Conservation (phyloP, 805 yeast species). For the Suhomyces tanzawaensis region DNA sequence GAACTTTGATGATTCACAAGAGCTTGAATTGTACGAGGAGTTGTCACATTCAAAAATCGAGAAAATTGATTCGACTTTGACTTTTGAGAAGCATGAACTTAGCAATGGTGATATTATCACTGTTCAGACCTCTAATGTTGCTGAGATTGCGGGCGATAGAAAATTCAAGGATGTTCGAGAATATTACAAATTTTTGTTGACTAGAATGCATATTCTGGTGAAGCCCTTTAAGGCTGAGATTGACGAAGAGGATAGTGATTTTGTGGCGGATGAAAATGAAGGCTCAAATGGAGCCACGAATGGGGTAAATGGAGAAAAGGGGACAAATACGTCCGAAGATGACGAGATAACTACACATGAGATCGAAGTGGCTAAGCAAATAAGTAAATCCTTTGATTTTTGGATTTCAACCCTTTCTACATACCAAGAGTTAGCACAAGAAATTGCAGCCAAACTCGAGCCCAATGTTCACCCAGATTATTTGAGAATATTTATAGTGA, state of each 20-base stretch:
- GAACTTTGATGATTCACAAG: constrained; percentile 32
- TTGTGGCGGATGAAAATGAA: constrained; percentile 27
- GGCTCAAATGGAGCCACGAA: constrained; percentile 4
- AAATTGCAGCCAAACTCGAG: constrained; percentile 51
- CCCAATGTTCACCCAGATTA: constrained; percentile 52
- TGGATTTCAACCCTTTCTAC: constrained; percentile 66
- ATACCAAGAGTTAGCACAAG: constrained; percentile 59
- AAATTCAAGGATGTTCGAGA: constrained; percentile 34
- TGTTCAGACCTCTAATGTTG: constrained; percentile 29
- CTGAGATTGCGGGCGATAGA: constrained; percentile 14
- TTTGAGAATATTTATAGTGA: constrained; percentile 63
- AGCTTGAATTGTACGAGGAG: constrained; percentile 56
- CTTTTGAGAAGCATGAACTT: constrained; percentile 58
- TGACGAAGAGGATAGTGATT: constrained; percentile 50
- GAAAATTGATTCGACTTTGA: constrained; percentile 32
- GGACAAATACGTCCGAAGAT: constrained; percentile 5
- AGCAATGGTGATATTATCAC: constrained; percentile 66
- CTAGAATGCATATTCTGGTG: constrained; percentile 59
- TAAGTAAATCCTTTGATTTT: constrained; percentile 44
- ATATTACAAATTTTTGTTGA: constrained; percentile 53
- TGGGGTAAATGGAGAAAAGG: background rate
- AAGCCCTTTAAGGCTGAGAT: constrained; percentile 45
- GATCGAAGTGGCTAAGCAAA: constrained; percentile 17
- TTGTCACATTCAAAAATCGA: constrained; percentile 54
- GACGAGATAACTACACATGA: constrained; percentile 15